phyloP scores from a whole-genome alignment of 2,329 filamentous ascomycete species.

The Niveomyces coronatus region DNA sequence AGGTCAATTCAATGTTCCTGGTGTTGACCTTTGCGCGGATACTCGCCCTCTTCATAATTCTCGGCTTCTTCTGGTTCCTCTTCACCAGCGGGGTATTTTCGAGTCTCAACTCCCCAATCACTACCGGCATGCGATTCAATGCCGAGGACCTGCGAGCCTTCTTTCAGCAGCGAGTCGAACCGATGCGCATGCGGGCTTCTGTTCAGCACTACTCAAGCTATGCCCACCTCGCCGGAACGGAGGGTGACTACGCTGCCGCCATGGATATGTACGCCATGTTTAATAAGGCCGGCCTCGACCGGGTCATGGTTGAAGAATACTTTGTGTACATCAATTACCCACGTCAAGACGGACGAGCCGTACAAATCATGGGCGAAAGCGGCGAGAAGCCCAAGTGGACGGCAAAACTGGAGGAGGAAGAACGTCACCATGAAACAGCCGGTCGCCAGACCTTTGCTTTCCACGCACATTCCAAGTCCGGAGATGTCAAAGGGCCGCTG shows the following conservation, averaged over 20 bases:
- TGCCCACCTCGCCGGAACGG: constrained; percentile 87
- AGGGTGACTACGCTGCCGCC: constrained; percentile 80
- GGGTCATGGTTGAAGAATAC: constrained; percentile 67
- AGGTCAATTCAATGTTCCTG: constrained; percentile 31
- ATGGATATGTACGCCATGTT: constrained; percentile 78
- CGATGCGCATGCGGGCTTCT: constrained; percentile 58
- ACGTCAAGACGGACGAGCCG: constrained; percentile 60
- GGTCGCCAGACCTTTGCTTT: constrained; percentile 68
- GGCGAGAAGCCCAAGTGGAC: constrained; percentile 57
- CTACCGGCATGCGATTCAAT: constrained; percentile 62
- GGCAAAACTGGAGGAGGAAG: constrained; percentile 74
- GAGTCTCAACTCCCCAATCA: constrained; percentile 49
- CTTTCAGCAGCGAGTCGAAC: constrained; percentile 63
- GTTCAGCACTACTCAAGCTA: constrained; percentile 70
- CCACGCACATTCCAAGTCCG: constrained; percentile 80
- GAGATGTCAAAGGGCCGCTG: constrained; percentile 74
- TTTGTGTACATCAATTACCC: constrained; percentile 92
- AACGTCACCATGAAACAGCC: constrained; percentile 48
- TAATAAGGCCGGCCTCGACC: constrained; percentile 59
- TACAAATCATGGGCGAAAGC: constrained; percentile 67
- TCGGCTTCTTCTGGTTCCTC: constrained; percentile 70
- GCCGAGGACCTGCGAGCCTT: constrained; percentile 71
- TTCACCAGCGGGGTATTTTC: constrained; percentile 80
- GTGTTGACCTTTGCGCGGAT: constrained; percentile 61
- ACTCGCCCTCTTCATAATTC: constrained; percentile 63